Conservation (phyloP, 352 stramenopile genomes). For the Phytophthora cajani region DNA sequence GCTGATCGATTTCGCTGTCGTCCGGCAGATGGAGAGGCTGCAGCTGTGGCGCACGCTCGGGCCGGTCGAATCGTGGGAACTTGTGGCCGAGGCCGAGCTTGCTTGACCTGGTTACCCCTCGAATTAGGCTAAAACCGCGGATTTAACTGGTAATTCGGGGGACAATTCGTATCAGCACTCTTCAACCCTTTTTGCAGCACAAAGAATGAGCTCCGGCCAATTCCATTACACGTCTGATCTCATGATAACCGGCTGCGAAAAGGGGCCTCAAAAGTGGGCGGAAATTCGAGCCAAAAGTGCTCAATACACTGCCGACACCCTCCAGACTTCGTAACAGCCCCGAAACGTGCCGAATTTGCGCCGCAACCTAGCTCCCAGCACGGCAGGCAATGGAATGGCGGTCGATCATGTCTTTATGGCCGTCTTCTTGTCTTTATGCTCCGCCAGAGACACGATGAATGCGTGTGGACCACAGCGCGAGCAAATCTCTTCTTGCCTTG, state of each 20-base stretch:
- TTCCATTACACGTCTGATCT: neutral
- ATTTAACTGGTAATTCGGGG: neutral
- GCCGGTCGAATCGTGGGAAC: constrained; percentile 45
- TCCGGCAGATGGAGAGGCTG: constrained; percentile 44
- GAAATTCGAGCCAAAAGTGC: neutral
- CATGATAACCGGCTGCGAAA: neutral
- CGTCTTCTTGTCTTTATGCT: constrained; percentile 23
- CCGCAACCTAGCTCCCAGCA: neutral
- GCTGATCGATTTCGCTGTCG: neutral
- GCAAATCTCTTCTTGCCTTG: constrained; percentile 20
- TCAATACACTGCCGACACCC: neutral
- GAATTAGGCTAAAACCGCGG: no score
- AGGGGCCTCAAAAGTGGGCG: neutral
- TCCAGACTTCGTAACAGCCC: neutral
- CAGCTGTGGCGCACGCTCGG: constrained; percentile 66
- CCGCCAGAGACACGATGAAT: constrained; percentile 12
- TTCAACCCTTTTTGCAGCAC: neutral
- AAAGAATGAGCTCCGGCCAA: neutral
- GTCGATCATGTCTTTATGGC: constrained; percentile 21
- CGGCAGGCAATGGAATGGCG: neutral
- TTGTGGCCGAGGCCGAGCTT: constrained; percentile 42
- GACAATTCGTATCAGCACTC: no score
- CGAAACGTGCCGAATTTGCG: neutral
- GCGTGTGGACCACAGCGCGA: constrained; percentile 22
- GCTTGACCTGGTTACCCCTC: neutral